A percentile compares a stretch with the other conserved stretches of the same genome.
Conservation (phyloP, 208 protist genomes). For the Acanthamoeba quina region DNA sequence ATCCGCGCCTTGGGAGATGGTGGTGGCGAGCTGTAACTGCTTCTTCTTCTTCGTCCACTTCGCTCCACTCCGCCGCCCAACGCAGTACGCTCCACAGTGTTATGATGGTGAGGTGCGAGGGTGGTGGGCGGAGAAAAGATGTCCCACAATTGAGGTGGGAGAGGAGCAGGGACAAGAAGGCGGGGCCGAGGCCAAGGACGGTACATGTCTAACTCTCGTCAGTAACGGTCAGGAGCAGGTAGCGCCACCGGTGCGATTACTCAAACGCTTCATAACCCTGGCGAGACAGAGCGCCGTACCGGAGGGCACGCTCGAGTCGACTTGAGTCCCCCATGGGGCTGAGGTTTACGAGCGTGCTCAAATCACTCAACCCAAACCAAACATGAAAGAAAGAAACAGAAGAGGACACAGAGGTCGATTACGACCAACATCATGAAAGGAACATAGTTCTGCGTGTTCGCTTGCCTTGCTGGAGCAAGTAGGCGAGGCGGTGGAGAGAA, state of each 20-base stretch:
- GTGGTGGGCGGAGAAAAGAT: not conserved
- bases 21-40: not conserved
- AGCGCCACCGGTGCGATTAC: conserved; percentile 52
- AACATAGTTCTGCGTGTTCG: no score
- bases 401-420: no score
- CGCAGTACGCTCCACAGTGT: no score
- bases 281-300: conserved; percentile 23
- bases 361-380: not conserved
- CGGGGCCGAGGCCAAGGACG: not conserved
- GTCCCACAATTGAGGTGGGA: conserved; percentile 8
- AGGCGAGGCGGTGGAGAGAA: no score
- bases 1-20: not conserved
- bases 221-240: conserved; percentile 63
- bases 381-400: not conserved
- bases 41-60: not conserved
- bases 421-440: no score
- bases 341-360: conserved; percentile 18
- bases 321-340: not conserved
- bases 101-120: no score
- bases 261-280: conserved; percentile 59
- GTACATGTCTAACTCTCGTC: conserved; percentile 46
- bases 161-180: not conserved
- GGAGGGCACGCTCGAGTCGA: not conserved
- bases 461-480: no score
- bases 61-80: not conserved